A percentile compares a stretch with the other conserved stretches of the same genome.
Evolutionary conservation across 1,284 basidiomycete genomes (phyloP).

Genomic region (Coniophora puteana): DNA sequence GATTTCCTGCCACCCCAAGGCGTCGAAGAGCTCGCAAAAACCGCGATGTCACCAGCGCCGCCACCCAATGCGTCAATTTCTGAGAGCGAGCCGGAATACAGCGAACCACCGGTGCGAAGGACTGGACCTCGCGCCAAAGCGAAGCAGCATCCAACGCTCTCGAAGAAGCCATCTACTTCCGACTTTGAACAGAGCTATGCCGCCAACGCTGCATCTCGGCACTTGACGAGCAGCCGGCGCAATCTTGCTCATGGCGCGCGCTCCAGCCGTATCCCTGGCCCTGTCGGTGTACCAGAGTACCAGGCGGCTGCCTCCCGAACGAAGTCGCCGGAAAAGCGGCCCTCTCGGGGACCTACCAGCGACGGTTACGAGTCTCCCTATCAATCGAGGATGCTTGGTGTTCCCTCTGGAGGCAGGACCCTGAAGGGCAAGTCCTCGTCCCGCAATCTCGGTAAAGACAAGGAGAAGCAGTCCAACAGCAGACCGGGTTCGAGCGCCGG

Average conservation of each 20-base stretch:
- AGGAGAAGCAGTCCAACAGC: conserved; percentile 35
- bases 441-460: conserved; percentile 44
- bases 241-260: conserved; percentile 34
- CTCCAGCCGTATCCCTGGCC: conserved; percentile 49
- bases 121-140: conserved; percentile 38
- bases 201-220: conserved; percentile 76
- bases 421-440: conserved; percentile 39
- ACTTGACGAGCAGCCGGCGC: conserved; percentile 52
- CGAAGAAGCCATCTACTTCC: conserved; percentile 63
- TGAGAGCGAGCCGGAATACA: conserved; percentile 70
- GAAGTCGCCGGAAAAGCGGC: conserved; percentile 69
- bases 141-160: conserved; percentile 43
- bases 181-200: conserved; percentile 90
- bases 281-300: conserved; percentile 50
- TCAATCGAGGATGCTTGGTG: conserved; percentile 22
- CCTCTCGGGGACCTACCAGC: conserved; percentile 31
- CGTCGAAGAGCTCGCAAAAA: conserved; percentile 64
- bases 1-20: conserved; percentile 71
- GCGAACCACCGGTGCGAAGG: conserved; percentile 30
- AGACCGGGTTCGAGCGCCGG: conserved; percentile 35
- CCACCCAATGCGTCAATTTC: conserved; percentile 53
- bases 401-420: conserved; percentile 24
- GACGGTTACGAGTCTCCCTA: conserved; percentile 44
- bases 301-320: conserved; percentile 57
- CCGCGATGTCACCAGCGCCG: conserved; percentile 53